A percentile compares a stretch with the other conserved stretches of the same genome.
Evolutionary conservation across 1,284 basidiomycete genomes (phyloP).

Genomic region (Phenoliferia sp.): DNA sequence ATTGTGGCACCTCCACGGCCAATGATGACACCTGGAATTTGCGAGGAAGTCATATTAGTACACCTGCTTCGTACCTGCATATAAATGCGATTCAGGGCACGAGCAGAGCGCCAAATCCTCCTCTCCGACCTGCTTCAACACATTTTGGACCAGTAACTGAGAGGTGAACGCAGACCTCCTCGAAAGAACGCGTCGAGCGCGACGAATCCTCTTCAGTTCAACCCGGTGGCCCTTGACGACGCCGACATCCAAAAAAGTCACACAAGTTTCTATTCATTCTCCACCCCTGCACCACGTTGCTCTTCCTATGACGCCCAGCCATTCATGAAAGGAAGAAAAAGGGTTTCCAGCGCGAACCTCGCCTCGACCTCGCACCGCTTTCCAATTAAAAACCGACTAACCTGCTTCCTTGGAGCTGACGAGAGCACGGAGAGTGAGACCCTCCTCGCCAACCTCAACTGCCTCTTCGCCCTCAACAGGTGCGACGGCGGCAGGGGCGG

Average conservation of each 20-base stretch:
- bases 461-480: not conserved
- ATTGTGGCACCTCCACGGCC: constrained; percentile 96
- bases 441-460: constrained; percentile 43
- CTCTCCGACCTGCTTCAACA: too few relatives aligned
- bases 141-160: too few relatives aligned
- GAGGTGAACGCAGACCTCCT: too few relatives aligned
- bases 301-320: too few relatives aligned
- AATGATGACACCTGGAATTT: constrained; percentile 72
- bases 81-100: not conserved
- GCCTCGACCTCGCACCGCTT: not conserved
- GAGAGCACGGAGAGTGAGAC: constrained; percentile 83
- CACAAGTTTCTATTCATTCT: too few relatives aligned
- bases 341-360: not conserved
- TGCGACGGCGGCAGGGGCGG: too few relatives aligned
- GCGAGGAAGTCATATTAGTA: not conserved
- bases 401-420: constrained; percentile 89
- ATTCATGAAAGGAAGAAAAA: not conserved
- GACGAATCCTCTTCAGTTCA: too few relatives aligned
- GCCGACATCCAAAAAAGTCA: too few relatives aligned
- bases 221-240: too few relatives aligned
- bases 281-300: too few relatives aligned
- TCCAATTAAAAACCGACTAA: not conserved
- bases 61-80: not conserved
- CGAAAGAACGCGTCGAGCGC: too few relatives aligned
- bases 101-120: not conserved